Percentiles rank a stretch among this genome's conserved stretches.
Evolutionary conservation across 306 rosid genomes (phyloP).

Genomic region (Luffa acutangula): DNA sequence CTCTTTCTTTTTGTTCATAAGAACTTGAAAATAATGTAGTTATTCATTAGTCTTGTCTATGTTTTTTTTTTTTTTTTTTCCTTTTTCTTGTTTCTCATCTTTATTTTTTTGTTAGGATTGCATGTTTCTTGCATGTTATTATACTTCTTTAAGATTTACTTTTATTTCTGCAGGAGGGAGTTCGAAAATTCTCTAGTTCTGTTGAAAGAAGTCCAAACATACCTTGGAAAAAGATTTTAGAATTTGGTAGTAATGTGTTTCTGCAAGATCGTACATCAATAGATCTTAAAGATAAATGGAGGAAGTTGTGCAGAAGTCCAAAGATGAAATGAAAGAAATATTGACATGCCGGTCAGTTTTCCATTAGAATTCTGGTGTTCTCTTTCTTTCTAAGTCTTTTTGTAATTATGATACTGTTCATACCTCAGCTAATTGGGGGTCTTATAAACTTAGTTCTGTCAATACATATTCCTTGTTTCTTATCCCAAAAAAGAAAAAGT

Average conservation of each 20-base stretch:
- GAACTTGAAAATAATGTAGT: neutral
- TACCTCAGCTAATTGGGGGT: too few species aligned
- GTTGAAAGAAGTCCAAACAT: conserved; percentile 14
- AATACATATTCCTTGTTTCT: too few species aligned
- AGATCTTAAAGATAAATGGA: conserved; percentile 65
- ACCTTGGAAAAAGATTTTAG: conserved; percentile 49
- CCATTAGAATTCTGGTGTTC: neutral
- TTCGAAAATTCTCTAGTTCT: conserved; percentile 22
- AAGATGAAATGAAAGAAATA: conserved; percentile 20
- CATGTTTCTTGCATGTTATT: neutral
- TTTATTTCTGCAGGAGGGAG: conserved; percentile 41
- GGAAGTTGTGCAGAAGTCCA: conserved; percentile 30
- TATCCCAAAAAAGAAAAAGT: too few species aligned
- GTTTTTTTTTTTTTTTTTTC: neutral
- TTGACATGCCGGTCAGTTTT: conserved; percentile 1
- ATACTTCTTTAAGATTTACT: neutral
- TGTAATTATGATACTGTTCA: too few species aligned
- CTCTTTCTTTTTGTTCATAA: neutral
- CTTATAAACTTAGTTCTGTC: too few species aligned
- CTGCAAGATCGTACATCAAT: conserved; percentile 22
- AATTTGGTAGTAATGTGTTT: conserved; percentile 46
- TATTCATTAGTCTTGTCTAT: neutral
- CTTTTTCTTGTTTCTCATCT: neutral
- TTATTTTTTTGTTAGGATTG: neutral
- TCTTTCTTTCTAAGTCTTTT: too few species aligned